These are phyloP conservation scores for Coemansia sp. DNA, from an alignment of 192 early-diverging fungal species.

Conservation along the genomic window DNA sequence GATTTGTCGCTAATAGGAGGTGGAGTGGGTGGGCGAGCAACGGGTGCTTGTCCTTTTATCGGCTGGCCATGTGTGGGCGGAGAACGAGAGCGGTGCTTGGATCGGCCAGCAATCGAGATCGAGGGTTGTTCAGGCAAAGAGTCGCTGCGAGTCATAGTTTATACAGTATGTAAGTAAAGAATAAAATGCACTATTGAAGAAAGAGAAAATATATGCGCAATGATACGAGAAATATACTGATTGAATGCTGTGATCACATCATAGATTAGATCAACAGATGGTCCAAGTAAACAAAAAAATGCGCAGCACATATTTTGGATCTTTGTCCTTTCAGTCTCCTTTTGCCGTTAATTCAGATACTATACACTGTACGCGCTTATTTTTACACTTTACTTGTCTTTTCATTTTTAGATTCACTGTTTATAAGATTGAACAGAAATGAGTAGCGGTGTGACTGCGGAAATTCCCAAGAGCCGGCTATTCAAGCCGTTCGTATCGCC, in stretches of 20 bases:
- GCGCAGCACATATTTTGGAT: not conserved
- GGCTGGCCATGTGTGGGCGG: not conserved
- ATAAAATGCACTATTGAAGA: too few relatives aligned
- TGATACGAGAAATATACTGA: too few relatives aligned
- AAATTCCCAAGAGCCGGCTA: constrained; percentile 36
- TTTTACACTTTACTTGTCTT: too few relatives aligned
- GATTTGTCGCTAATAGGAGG: too few relatives aligned
- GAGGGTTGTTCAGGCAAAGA: too few relatives aligned
- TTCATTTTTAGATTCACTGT: too few relatives aligned
- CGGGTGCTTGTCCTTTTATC: not conserved
- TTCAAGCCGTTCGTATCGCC: constrained; percentile 52
- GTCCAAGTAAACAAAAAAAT: not conserved
- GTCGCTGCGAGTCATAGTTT: too few relatives aligned
- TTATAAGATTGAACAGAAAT: not conserved
- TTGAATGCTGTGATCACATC: not conserved
- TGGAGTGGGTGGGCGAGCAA: too few relatives aligned
- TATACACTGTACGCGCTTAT: not conserved
- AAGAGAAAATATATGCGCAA: too few relatives aligned
- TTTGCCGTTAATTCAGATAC: not conserved
- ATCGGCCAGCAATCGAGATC: too few relatives aligned
- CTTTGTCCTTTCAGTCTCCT: not conserved
- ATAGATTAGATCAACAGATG: not conserved
- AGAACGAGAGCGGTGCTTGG: too few relatives aligned
- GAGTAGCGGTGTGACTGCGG: constrained; percentile 26
- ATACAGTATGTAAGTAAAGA: too few relatives aligned